These are phyloP conservation scores for Epichloe bromicola DNA, from an alignment of 2,329 filamentous ascomycete genomes.

Conservation along the genomic window DNA sequence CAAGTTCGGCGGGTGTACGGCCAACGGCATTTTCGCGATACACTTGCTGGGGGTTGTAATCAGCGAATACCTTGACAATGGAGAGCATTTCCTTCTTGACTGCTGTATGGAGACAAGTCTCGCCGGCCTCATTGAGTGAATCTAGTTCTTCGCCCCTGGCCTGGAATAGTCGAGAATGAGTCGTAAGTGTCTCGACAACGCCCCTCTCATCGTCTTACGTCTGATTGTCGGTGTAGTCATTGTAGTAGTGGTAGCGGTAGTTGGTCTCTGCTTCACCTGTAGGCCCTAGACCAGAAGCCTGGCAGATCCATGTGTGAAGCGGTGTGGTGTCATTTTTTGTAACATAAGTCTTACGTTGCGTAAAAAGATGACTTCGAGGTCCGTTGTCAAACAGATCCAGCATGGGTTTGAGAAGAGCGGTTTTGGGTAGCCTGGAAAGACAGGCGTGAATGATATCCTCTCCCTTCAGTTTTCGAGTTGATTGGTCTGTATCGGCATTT, in stretches of 20 bases:
- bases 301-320: slow-evolving; percentile 44
- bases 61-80: slow-evolving; percentile 34
- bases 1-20: slow-evolving; percentile 56
- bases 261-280: slow-evolving; percentile 3
- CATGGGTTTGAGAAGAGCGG: slow-evolving; percentile 29
- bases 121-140: slow-evolving; percentile 49
- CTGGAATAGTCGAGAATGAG: slow-evolving; percentile 42
- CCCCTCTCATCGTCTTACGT: slow-evolving; percentile 17
- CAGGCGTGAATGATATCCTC: slow-evolving; percentile 59
- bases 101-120: slow-evolving; percentile 50
- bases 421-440: slow-evolving; percentile 18
- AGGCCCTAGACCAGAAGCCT: slow-evolving; percentile 11
- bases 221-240: slow-evolving; percentile 1
- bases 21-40: slow-evolving; percentile 66
- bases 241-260: slow-evolving; percentile 4
- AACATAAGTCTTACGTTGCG: slow-evolving; percentile 38
- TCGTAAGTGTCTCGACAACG: slow-evolving; percentile 28
- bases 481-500: slow-evolving; percentile 56
- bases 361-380: slow-evolving; percentile 43
- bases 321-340: slow-evolving; percentile 44
- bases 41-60: slow-evolving; percentile 41
- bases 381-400: slow-evolving; percentile 45
- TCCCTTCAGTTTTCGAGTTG: slow-evolving; percentile 43
- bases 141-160: slow-evolving; percentile 41
- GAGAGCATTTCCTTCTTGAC: slow-evolving; percentile 26